phyloP scores from a whole-genome alignment of 805 yeast species.

The Lachancea meyersii region DNA sequence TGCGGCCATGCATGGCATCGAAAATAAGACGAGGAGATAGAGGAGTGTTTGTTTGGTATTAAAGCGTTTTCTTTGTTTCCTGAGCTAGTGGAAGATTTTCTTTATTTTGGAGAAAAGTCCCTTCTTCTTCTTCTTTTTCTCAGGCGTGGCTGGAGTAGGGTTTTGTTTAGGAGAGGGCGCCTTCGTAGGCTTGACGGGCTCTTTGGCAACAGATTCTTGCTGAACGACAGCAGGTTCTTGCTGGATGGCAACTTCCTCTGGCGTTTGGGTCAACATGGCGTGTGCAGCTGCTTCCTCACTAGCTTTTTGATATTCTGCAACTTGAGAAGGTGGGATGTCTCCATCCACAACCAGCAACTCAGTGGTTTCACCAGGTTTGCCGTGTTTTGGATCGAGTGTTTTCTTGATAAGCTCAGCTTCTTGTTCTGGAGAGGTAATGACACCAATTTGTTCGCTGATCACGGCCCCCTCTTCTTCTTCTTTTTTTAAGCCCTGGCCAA shows the following conservation, averaged over 20 bases:
- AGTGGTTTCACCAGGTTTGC: constrained; percentile 13
- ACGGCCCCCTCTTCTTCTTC: constrained; percentile 1
- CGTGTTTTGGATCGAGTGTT: constrained; percentile 15
- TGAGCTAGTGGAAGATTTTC: constrained; percentile 13
- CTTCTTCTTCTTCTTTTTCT: constrained; percentile 19
- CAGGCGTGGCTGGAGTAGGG: constrained; percentile 6
- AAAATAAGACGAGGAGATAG: neutral
- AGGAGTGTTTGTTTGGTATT: neutral
- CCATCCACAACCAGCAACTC: constrained; percentile 8
- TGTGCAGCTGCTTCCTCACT: constrained; percentile 23
- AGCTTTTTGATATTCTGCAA: constrained; percentile 8
- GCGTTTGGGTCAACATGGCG: constrained; percentile 34
- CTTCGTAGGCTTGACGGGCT: constrained; percentile 9
- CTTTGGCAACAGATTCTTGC: constrained; percentile 5
- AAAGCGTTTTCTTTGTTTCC: neutral
- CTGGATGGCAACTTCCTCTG: constrained; percentile 28
- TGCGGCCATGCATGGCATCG: neutral
- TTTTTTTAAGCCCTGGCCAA: neutral
- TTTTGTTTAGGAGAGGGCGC: constrained; percentile 5
- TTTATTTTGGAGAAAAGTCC: constrained; percentile 21
- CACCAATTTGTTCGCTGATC: constrained; percentile 9
- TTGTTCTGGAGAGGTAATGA: constrained; percentile 12
- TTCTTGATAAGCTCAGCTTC: constrained; percentile 9
- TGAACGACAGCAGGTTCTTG: constrained; percentile 15
- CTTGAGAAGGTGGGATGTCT: constrained; percentile 5